A percentile compares a stretch with the other conserved stretches of the same genome.
These are phyloP conservation scores for Globisporangium nunn DNA, from an alignment of 352 stramenopile genomes.

Conservation along the genomic window DNA sequence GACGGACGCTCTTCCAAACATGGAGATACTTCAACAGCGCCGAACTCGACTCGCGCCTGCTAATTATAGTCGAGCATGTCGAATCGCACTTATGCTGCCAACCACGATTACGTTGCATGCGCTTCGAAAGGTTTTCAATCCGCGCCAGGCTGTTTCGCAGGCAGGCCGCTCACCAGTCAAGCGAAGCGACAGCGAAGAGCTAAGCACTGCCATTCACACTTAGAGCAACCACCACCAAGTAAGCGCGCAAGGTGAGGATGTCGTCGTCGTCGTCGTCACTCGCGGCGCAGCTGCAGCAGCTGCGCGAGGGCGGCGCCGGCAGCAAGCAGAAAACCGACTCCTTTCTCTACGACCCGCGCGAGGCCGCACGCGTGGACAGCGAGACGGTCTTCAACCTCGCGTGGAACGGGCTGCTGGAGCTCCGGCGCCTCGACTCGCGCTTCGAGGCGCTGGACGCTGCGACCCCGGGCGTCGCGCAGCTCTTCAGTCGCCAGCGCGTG, in stretches of 20 bases:
- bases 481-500: slow-evolving; percentile 70
- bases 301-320: slow-evolving; percentile 66
- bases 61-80: neutral
- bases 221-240: neutral
- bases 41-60: neutral
- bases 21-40: neutral
- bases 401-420: slow-evolving; percentile 73
- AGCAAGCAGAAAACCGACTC: slow-evolving; percentile 78
- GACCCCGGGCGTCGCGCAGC: slow-evolving; percentile 28
- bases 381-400: slow-evolving; percentile 83
- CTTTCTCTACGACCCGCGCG: slow-evolving; percentile 81
- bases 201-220: slow-evolving; percentile 3
- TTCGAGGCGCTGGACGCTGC: slow-evolving; percentile 65
- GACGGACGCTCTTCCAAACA: neutral
- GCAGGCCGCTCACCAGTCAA: slow-evolving; percentile 3
- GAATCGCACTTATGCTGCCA: neutral
- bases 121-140: neutral
- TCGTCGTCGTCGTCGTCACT: slow-evolving; percentile 19
- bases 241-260: neutral
- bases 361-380: slow-evolving; percentile 74
- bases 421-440: slow-evolving; percentile 66
- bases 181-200: slow-evolving; percentile 8
- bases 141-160: neutral
- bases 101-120: too few species aligned
- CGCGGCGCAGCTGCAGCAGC: slow-evolving; percentile 71